Base-by-base conservation (phyloP, 1,139 yeast species). In the Scheffersomyces cryptocercus region DNA sequence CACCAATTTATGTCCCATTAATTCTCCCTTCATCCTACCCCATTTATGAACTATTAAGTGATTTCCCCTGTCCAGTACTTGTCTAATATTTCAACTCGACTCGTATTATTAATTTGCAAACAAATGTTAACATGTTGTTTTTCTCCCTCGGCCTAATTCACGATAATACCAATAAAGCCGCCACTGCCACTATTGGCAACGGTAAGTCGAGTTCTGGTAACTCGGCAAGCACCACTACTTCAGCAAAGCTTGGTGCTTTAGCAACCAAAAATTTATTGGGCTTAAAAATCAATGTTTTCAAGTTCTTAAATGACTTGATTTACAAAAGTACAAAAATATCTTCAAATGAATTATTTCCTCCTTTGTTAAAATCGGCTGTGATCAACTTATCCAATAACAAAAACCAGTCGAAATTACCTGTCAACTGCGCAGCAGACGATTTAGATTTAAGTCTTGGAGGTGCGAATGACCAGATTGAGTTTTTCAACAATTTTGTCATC, bases 371-470 rank as follows among this genome's bases (percentile, higher is more conserved):
- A 20, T 44, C 50, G 13, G 38, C 41, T 30, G 40, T 51, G 32
- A 29, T 43, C 20, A 43, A 48, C 44, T 42, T 49, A 28, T 24
- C 50, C 30, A 50, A 45, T 36, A 35, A 37, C 5, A 40, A 31
- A n/a, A 31, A 31, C 24, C 35, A 31, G 35, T 31, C 24, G 24
- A 31, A 13, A 14, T 14, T 31, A 14, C 35, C 35, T 9, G 35
- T 31, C 20, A 31, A 14, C 28, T 53, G 57, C 35, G 57, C 57
- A 8, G 57, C 57, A 11, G 57, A 53, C 35, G 55, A 52, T 42
- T 45, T 53, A 31, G 49, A 46, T 16, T 47, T 53, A 24, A 40
- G 54, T 9, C 46, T 53, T 11, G 37, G 44, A 8, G 55, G 48
- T 5, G 47, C 49, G 34, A 37, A 47, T 36, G 55, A 53, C 41